Conservation (phyloP, 805 yeast species). For the Kodamaea leandrae region DNA sequence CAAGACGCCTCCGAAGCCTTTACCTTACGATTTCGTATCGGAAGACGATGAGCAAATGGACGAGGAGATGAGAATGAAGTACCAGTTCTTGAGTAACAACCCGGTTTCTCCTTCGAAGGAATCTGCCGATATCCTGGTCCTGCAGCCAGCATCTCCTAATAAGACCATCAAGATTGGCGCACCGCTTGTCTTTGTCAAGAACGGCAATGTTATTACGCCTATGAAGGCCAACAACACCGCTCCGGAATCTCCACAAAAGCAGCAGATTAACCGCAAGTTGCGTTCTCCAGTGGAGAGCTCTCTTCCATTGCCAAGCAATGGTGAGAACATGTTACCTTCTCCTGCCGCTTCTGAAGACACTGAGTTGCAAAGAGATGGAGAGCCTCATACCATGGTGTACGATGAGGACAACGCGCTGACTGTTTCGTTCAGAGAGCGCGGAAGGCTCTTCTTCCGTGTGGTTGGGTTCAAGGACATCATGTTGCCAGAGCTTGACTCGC, state of each 20-base stretch:
- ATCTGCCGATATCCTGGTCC: not conserved
- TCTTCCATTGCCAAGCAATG: too few relatives aligned
- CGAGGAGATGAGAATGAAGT: conserved; percentile 13
- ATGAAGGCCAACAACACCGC: conserved; percentile 4
- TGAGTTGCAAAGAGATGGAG: not conserved
- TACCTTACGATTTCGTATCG: not conserved
- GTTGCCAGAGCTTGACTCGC: conserved; percentile 46
- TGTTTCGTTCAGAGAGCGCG: conserved; percentile 37
- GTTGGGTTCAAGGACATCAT: conserved; percentile 44
- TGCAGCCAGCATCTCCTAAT: conserved; percentile 11
- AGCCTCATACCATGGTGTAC: conserved; percentile 1
- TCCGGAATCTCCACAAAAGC: conserved; percentile 2
- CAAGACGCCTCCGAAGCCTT: conserved; percentile 27
- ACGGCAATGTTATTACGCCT: conserved; percentile 17
- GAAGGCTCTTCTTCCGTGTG: conserved; percentile 53
- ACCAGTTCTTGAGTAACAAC: conserved; percentile 13
- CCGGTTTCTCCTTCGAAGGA: conserved; percentile 12
- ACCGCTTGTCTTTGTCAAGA: conserved; percentile 34
- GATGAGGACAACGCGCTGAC: conserved; percentile 7
- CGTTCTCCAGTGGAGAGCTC: conserved; percentile 9
- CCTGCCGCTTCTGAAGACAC: not conserved
- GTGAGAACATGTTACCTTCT: conserved; percentile 7
- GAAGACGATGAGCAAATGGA: conserved; percentile 11
- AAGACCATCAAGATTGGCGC: conserved; percentile 22
- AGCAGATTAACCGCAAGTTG: conserved; percentile 10